Evolutionary conservation across 2,329 filamentous ascomycete genomes (phyloP), one percentile per base, ranked within the genome.

Genomic region (Keithomyces neogunnii): DNA sequence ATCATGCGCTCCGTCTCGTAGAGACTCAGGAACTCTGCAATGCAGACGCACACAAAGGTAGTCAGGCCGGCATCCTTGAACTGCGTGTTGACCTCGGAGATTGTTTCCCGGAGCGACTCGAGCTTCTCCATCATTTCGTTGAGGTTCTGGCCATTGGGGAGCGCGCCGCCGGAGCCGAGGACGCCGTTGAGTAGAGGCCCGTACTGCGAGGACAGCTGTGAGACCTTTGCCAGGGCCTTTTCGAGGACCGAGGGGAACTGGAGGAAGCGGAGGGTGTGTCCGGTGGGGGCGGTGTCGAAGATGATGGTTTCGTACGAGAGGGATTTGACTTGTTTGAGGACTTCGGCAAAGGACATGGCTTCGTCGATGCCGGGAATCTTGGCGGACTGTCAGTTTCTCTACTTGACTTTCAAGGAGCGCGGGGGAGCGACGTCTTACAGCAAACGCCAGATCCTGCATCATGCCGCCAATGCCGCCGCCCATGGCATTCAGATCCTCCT

Each of bases 1-100:
- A 99, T 97, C 93, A 99, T 97, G 63, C 93, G 88, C 77, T 99
- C 93, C 55, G 93, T 99, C 78, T 99, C 93, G 74, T 99, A 99
- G 49, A 99, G 78, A 38, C 86, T 91, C 62, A 99, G 71, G 74
- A 99, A 99, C 72, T 99, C 93, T 49, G 93, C 89, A 68, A 99
- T 99, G 70, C 93, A 96, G 55, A 99, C 93, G 68, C 93, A 97
- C 50, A 99, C 90, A 65, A 99, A 99, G 0, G 93, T 99, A 28
- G 91, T 96, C 62, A 96, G 81, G 59, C 90, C 86, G 51, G 93
- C 85, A 66, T 99, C 88, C 77, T 99, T 96, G 81, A 99, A 99
- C 71, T 99, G 93, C 47, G 88, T 81, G 74, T 99, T 99, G 63
- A 99, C 93, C 69, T 99, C 93, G 60, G 82, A 77, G 61, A 99